These are phyloP conservation scores for Coriaria nepalensis DNA, from an alignment of 306 rosid species.

Conservation along the genomic window DNA sequence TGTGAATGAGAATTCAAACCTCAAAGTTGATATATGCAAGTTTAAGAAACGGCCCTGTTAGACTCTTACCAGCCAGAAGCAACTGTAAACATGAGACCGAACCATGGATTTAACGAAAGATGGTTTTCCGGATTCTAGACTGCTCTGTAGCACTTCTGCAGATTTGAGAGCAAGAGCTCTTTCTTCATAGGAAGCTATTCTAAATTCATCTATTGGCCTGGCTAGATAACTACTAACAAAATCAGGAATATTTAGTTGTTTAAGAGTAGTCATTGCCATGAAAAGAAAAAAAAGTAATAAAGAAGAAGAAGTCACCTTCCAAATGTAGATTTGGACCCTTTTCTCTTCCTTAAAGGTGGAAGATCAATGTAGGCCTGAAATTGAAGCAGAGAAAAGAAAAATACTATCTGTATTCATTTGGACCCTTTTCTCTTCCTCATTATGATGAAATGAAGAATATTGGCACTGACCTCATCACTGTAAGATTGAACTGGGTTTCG, in stretches of 20 bases:
- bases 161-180: constrained; percentile 35
- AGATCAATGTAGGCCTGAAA: constrained; percentile 27
- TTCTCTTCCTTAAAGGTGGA: constrained; percentile 34
- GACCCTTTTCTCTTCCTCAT: too few species aligned
- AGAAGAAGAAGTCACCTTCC: constrained; percentile 29
- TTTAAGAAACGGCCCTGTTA: neutral
- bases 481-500: constrained; percentile 37
- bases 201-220: constrained; percentile 36
- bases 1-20: too few species aligned
- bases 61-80: constrained; percentile 79
- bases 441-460: neutral
- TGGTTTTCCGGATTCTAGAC: constrained; percentile 35
- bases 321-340: constrained; percentile 31
- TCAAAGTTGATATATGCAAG: neutral
- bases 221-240: too few species aligned
- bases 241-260: too few species aligned
- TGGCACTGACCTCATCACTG: constrained; percentile 30
- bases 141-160: constrained; percentile 40
- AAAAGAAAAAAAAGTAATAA: too few species aligned
- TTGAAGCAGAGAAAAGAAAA: constrained; percentile 1
- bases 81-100: constrained; percentile 81
- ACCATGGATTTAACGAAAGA: constrained; percentile 58
- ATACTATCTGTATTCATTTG: too few species aligned
- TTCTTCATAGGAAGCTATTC: constrained; percentile 38
- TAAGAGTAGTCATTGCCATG: too few species aligned